Percentiles rank a stretch among this genome's conserved stretches.
Evolutionary conservation across 495 filamentous ascomycete species (phyloP).

Genomic region (Penicillium odoratum): DNA sequence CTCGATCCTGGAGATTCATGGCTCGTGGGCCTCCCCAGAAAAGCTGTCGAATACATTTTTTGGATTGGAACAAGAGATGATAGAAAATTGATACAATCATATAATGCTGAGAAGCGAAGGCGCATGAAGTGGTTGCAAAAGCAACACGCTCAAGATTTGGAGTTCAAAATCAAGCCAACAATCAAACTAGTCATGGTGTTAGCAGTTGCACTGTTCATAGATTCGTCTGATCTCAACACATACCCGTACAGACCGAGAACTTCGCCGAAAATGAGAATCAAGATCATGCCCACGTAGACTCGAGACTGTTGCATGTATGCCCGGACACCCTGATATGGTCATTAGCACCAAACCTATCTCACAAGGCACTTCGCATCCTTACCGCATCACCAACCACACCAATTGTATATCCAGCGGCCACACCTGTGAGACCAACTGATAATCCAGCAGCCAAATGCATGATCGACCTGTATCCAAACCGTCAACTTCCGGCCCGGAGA

Average conservation of each 20-base stretch:
- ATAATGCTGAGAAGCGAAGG: constrained; percentile 3
- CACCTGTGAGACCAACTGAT: constrained; percentile 84
- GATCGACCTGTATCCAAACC: constrained; percentile 61
- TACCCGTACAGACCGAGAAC: constrained; percentile 97
- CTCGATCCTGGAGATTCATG: constrained; percentile 10
- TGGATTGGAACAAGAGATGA: constrained; percentile 2
- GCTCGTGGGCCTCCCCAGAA: constrained; percentile 4
- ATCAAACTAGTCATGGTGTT: constrained; percentile 47
- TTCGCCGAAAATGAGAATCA: constrained; percentile 98
- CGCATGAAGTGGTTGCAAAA: constrained; percentile 6
- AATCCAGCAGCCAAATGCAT: constrained; percentile 92
- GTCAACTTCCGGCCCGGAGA: constrained; percentile 17
- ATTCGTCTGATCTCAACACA: constrained; percentile 28
- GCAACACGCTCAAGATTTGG: constrained; percentile 35
- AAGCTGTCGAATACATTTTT: neutral
- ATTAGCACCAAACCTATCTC: constrained; percentile 26
- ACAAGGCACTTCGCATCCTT: constrained; percentile 21
- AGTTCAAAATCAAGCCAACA: constrained; percentile 58
- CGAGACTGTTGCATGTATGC: constrained; percentile 94
- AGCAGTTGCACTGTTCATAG: constrained; percentile 15
- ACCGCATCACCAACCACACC: constrained; percentile 91
- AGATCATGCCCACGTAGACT: constrained; percentile 96
- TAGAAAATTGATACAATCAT: neutral
- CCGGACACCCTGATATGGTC: constrained; percentile 65
- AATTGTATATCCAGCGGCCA: constrained; percentile 97